These are phyloP conservation scores for Metschnikowia orientalis DNA, from an alignment of 805 yeast genomes.

Conservation along the genomic window DNA sequence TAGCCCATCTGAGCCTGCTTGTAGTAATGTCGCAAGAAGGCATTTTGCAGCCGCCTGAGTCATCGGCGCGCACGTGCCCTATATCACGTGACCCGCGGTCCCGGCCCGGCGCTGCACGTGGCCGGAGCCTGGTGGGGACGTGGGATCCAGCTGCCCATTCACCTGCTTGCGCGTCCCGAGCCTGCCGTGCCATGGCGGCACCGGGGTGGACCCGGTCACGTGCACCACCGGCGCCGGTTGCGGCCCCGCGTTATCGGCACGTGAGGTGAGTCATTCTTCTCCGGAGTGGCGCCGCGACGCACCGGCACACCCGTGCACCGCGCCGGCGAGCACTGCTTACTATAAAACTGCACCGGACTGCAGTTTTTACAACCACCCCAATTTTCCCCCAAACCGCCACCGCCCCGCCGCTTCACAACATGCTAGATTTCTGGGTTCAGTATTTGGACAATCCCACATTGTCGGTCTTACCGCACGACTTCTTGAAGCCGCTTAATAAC, in stretches of 20 bases:
- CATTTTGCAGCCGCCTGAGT: too few species aligned
- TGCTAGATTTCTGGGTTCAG: constrained; percentile 50
- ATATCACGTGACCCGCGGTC: too few species aligned
- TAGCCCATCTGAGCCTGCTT: too few species aligned
- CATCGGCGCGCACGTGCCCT: too few species aligned
- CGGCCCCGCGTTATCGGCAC: constrained; percentile 10
- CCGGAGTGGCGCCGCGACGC: too few species aligned
- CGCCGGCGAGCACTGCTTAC: too few species aligned
- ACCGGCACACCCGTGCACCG: constrained; percentile 1
- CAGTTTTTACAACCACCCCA: background rate
- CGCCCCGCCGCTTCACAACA: background rate
- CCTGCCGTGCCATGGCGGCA: too few species aligned
- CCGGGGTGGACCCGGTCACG: background rate
- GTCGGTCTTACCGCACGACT: constrained; percentile 86
- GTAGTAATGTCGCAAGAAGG: too few species aligned
- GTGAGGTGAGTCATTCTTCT: constrained; percentile 13
- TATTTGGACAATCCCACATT: constrained; percentile 75
- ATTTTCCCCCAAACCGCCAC: background rate
- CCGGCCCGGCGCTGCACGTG: too few species aligned
- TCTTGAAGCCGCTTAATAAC: constrained; percentile 66
- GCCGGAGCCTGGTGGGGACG: too few species aligned
- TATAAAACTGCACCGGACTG: background rate
- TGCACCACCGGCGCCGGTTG: background rate
- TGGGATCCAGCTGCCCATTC: too few species aligned
- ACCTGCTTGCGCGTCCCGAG: too few species aligned